Base-by-base conservation (phyloP, 1,139 yeast species). In the Candida albicans region DNA sequence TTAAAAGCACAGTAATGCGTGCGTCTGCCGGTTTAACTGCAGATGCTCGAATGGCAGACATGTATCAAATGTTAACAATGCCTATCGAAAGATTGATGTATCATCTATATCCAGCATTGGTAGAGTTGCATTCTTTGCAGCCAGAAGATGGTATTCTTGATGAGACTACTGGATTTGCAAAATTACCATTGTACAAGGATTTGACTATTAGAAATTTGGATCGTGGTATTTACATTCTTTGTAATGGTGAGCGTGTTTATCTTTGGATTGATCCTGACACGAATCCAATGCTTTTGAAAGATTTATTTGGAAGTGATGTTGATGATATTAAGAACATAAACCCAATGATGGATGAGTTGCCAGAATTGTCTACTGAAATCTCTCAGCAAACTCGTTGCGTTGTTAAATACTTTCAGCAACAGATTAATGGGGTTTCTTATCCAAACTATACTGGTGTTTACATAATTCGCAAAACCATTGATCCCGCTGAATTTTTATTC, bases 181-280 rank as follows among this genome's bases (percentile, higher is more conserved):
- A 77, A 48, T 79, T 90, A 3, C 75, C 75, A 2, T 66, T 71
- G 41, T 67, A 65, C 40, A 73, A 77, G 41, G 78, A 82, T 4
- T 65, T 82, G 25, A 58, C 73, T 5, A 54, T 67, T 10, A 65
- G 70, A 2, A 61, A 79, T 13, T 76, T 82, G 50, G 75, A 74
- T 45, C 90, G 91, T 36, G 95, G 96, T 3, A 91, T 87, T 8
- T 89, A 87, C 62, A 59, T 91, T 40, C 64, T 85, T 30, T 91
- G 86, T 68, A 81, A 87, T 56, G 95, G 96, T 11, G 71, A 68
- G 27, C 61, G 70, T 18, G 71, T 84, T 4, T 73, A 73, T 44
- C 69, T 93, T 31, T 87, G 89, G 84, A 68, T 93, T 32, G 89
- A 88, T 59, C 79, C 79, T 12, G 77, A 81, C 37, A 87, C 88